Evolutionary conservation across 139 green algal genomes (phyloP).

Genomic region (Ostreobium quekettii): DNA sequence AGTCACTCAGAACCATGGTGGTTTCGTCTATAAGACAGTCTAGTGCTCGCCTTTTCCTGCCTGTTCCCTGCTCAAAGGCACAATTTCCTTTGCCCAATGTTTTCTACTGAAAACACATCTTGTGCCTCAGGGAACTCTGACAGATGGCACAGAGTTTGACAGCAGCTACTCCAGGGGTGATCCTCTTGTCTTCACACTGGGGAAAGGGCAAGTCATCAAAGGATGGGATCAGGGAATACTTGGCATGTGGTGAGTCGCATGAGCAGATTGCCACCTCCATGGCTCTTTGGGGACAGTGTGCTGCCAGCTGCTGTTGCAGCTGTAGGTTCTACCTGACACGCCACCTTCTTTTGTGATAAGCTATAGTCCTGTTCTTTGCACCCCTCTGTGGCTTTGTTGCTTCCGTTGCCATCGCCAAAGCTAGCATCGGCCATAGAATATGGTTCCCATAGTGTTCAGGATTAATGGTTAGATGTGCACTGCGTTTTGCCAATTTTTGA

Average conservation of each 20-base stretch:
- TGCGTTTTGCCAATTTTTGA: too few species aligned
- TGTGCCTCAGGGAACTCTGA: constrained; percentile 24
- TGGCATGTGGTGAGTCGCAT: constrained; percentile 24
- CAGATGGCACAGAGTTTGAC: constrained; percentile 47
- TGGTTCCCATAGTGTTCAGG: too few species aligned
- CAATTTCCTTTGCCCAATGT: too few species aligned
- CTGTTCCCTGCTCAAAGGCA: not conserved
- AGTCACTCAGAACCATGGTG: too few species aligned
- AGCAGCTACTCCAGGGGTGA: constrained; percentile 20
- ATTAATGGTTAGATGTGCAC: too few species aligned
- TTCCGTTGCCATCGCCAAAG: too few species aligned
- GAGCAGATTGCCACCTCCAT: not conserved
- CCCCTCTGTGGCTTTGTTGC: too few species aligned
- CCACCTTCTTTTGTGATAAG: not conserved
- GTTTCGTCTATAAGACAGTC: too few species aligned
- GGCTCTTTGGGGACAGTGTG: not conserved
- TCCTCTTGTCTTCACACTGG: constrained; percentile 31
- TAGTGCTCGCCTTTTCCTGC: too few species aligned
- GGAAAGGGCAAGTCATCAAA: constrained; percentile 31
- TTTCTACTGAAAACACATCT: too few species aligned
- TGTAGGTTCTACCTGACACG: not conserved
- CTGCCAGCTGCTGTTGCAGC: not conserved
- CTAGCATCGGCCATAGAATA: too few species aligned
- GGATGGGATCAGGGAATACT: constrained; percentile 40
- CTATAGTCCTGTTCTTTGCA: too few species aligned